Base-by-base conservation (phyloP, 2,329 filamentous ascomycete species). In the Neonectria sp. region DNA sequence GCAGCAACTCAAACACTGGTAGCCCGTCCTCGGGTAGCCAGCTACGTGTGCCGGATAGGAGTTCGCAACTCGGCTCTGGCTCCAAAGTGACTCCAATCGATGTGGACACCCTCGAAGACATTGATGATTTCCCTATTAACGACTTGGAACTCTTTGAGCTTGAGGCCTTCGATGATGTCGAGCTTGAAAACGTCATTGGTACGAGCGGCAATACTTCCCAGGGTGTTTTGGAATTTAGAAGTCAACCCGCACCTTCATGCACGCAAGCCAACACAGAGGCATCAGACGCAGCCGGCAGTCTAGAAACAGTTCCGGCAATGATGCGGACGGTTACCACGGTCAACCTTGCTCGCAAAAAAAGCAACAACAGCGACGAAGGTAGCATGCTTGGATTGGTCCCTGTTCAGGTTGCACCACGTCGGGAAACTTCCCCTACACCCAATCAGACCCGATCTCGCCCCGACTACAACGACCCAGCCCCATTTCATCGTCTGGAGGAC, bases 321-420 rank as follows among this genome's bases (percentile, higher is more conserved):
- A 75, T 82, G 77, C 76, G 77, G 49, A 80, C 74, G 2, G 67
- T 66, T 12, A 71, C 65, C 29, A 74, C 55, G 24, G 79, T 82
- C 31, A 77, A 82, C 56, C 77, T 82, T 70, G 73, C 69, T 27
- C 76, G 77, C 6, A 79, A 68, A 35, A 71, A 75, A 9, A 81
- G 79, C 65, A 70, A 77, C 61, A 65, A 68, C 15, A 81, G 78
- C 24, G 79, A 81, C 12, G 68, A 78, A 46, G 71, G 71, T 40
- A 43, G 59, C 53, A 62, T 55, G 15, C 55, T 57, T 25, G 73
- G 73, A 37, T 53, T 63, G 37, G 40, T 78, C 25, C 66, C 72
- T n/a, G 73, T 81, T 11, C 68, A 72, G 37, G 69, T 81, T 60
- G 68, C 72, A 21, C 65, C 62, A 40, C 69, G 61, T 43, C 65